Evolutionary conservation across 441 rosid species (phyloP).

Genomic region (Daphne laureola): DNA sequence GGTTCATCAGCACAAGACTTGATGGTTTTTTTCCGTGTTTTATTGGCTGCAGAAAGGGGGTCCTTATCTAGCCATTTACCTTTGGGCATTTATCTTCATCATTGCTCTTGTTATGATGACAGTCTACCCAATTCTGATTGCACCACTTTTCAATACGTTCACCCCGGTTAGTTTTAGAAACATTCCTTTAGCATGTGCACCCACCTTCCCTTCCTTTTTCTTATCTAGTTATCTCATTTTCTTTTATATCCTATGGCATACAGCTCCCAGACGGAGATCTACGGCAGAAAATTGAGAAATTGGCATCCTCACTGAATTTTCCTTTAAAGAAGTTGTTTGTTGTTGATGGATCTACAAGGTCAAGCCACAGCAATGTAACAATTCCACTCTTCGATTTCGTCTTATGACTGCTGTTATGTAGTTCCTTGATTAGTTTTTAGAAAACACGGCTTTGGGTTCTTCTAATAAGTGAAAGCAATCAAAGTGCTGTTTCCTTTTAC

Average conservation of each 20-base stretch:
- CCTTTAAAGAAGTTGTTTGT: conserved; percentile 92
- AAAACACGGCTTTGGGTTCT: no score
- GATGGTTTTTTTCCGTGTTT: not conserved
- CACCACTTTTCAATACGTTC: conserved; percentile 96
- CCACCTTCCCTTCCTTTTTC: not conserved
- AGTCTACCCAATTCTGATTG: conserved; percentile 72
- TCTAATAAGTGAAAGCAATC: no score
- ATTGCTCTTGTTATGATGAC: conserved; percentile 98
- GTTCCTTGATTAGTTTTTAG: not conserved
- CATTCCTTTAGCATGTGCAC: conserved; percentile 8
- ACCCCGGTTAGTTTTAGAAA: conserved; percentile 64
- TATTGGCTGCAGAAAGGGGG: conserved; percentile 82
- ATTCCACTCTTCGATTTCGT: conserved; percentile 7
- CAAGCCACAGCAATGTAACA: conserved; percentile 99
- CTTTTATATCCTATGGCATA: conserved; percentile 16
- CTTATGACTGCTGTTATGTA: not conserved
- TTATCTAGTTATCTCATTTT: conserved; percentile 12
- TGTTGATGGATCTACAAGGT: conserved; percentile 97
- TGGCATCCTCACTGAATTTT: conserved; percentile 79
- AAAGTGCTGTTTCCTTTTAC: no score
- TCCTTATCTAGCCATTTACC: conserved; percentile 93
- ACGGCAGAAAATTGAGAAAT: conserved; percentile 70
- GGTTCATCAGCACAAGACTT: not conserved
- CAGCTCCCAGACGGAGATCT: conserved; percentile 95
- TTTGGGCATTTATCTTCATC: conserved; percentile 96